Evolutionary conservation across 2,329 filamentous ascomycete species (phyloP), one percentile per base, ranked within the genome.

Genomic region (Sporothrix variecibatus): DNA sequence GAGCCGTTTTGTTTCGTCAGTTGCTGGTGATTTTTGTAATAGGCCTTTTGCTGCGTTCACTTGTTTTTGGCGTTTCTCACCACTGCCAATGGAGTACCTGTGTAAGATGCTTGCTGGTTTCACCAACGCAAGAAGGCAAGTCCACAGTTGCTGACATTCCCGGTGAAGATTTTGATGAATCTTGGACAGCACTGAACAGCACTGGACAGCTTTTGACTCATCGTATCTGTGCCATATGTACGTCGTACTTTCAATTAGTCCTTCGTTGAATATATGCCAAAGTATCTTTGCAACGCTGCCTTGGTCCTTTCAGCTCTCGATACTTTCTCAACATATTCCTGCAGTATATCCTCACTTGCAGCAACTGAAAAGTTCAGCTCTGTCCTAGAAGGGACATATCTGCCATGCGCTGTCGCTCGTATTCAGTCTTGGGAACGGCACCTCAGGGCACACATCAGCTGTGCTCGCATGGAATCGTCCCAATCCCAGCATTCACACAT

Each of bases 381-480:
- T 23, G 31, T 64, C 58, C 58, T 7, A 64, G 58, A 64, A 64
- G 58, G 40, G 58, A 64, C 58, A 64, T 20, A 64, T 64, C 31
- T 40, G 58, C 20, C 31, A 40, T 40, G 28, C 28, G 28, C 7
- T 60, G 34, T 64, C 58, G 31, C 58, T n/a, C 20, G 58, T 64
- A 40, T 68, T n/a, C 6, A 49, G 23, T 17, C 40, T 20, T 6
- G 28, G n/a, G 28, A 28, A 68, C 23, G 4, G 64, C 23, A 31
- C 26, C 34, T 58, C 26, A 26, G 6, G 28, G 5, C 5, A 5
- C 2, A 17, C 40, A 53, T 56, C 67, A 70, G 46, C 67, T 56
- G 31, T 34, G 31, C 17, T 56, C 28, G 46, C 28, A 15, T 43
- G 38, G 34, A 71, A 71, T 58, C 31, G 67, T 20, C 31, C 38